phyloP scores from a whole-genome alignment of 495 filamentous ascomycete genomes.

The Sordaria brevicollis region DNA sequence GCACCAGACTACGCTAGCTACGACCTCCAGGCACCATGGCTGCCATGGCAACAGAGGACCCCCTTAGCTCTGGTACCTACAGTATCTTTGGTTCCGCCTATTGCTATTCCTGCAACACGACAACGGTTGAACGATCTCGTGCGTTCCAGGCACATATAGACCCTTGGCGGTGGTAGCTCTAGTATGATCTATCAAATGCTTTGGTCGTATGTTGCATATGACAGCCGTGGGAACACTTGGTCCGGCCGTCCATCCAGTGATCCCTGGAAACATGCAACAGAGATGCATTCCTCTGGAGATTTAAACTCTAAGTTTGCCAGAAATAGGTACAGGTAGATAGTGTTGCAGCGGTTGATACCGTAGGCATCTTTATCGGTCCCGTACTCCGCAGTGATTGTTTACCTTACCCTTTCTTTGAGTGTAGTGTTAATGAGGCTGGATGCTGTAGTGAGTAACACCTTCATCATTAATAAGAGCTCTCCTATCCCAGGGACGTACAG shows the following conservation, averaged over 20 bases:
- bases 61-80: neutral
- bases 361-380: neutral
- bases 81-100: neutral
- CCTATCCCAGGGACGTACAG: neutral
- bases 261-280: neutral
- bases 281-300: neutral
- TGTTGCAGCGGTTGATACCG: neutral
- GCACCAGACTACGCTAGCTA: no score
- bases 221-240: neutral
- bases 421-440: neutral
- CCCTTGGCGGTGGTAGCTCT: neutral
- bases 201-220: neutral
- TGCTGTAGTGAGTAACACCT: neutral
- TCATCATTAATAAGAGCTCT: neutral
- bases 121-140: neutral
- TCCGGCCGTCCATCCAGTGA: neutral
- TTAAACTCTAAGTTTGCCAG: neutral
- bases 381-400: neutral
- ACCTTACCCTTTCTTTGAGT: neutral
- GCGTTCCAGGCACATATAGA: neutral
- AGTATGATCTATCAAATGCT: neutral
- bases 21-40: no score
- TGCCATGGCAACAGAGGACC: neutral
- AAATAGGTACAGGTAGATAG: neutral
- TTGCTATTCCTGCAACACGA: neutral